phyloP scores from a whole-genome alignment of 768 basidiomycete species.

The Tylopilus sp. region DNA sequence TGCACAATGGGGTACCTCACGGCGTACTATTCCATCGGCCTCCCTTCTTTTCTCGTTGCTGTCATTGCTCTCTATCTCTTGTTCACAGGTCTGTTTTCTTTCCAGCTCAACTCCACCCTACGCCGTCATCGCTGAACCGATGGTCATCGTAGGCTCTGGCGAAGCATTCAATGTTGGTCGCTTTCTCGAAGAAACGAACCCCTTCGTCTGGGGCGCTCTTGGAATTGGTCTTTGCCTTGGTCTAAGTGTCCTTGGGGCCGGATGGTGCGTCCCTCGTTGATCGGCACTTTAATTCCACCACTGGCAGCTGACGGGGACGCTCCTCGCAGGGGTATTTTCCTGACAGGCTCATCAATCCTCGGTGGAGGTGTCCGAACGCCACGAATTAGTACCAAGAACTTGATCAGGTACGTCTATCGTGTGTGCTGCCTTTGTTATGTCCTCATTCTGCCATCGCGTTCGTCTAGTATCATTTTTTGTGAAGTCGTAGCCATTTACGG shows the following conservation, averaged over 20 bases:
- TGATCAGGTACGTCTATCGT: constrained; percentile 70
- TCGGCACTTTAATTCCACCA: neutral
- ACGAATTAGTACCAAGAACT: constrained; percentile 93
- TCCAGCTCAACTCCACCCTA: neutral
- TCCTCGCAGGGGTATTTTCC: constrained; percentile 84
- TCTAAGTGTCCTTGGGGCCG: constrained; percentile 89
- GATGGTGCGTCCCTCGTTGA: constrained; percentile 61
- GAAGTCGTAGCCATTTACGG: constrained; percentile 99
- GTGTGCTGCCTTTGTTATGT: neutral
- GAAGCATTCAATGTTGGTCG: constrained; percentile 92
- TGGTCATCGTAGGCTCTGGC: constrained; percentile 57
- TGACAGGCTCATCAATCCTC: constrained; percentile 94
- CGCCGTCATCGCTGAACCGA: constrained; percentile 1
- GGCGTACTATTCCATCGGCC: constrained; percentile 62
- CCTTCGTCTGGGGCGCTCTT: constrained; percentile 87
- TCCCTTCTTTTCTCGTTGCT: constrained; percentile 59
- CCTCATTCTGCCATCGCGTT: neutral
- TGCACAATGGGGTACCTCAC: too few species aligned
- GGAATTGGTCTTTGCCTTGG: constrained; percentile 94
- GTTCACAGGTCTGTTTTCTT: constrained; percentile 67
- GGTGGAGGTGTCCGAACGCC: constrained; percentile 94
- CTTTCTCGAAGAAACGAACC: constrained; percentile 91
- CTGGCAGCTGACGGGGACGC: neutral
- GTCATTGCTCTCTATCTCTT: constrained; percentile 82
- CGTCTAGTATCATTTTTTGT: constrained; percentile 90